Evolutionary conservation across 2,329 filamentous ascomycete genomes (phyloP).

Genomic region (Xylariaceae sp.): DNA sequence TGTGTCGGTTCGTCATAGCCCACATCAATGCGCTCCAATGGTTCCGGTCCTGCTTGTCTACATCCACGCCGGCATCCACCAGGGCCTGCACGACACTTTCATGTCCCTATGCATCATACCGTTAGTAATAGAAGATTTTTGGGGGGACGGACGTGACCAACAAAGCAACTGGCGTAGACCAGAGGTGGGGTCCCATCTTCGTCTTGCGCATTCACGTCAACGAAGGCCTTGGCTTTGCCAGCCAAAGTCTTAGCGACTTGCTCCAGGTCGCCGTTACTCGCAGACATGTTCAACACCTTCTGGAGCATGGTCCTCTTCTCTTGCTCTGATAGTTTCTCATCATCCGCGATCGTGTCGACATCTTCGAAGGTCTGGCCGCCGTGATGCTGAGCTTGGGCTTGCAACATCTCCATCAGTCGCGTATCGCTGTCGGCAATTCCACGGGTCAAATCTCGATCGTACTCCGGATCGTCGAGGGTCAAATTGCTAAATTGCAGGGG

Average conservation of each 20-base stretch:
- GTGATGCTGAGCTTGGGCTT: conserved; percentile 83
- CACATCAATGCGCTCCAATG: conserved; percentile 99
- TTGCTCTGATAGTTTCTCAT: conserved; percentile 66
- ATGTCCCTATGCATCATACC: conserved; percentile 61
- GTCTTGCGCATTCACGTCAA: conserved; percentile 84
- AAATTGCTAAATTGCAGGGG: conserved; percentile 79
- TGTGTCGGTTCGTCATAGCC: conserved; percentile 98
- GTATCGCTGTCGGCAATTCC: conserved; percentile 71
- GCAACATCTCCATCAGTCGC: conserved; percentile 91
- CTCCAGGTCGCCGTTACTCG: conserved; percentile 89
- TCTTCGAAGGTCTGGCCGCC: conserved; percentile 69
- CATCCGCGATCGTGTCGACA: conserved; percentile 72
- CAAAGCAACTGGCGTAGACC: conserved; percentile 98
- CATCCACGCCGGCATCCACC: conserved; percentile 78
- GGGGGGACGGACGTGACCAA: conserved; percentile 40
- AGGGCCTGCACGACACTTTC: conserved; percentile 81
- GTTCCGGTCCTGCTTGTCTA: conserved; percentile 92
- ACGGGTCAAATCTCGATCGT: conserved; percentile 63
- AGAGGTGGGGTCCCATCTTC: conserved; percentile 94
- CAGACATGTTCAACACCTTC: conserved; percentile 87
- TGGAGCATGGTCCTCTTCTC: conserved; percentile 82
- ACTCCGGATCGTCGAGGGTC: conserved; percentile 71
- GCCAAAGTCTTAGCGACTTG: conserved; percentile 72
- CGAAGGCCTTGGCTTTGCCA: conserved; percentile 68
- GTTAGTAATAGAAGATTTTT: not conserved